Conservation (phyloP, 2,329 filamentous ascomycete species). For the Geoglossum cookeanum region DNA sequence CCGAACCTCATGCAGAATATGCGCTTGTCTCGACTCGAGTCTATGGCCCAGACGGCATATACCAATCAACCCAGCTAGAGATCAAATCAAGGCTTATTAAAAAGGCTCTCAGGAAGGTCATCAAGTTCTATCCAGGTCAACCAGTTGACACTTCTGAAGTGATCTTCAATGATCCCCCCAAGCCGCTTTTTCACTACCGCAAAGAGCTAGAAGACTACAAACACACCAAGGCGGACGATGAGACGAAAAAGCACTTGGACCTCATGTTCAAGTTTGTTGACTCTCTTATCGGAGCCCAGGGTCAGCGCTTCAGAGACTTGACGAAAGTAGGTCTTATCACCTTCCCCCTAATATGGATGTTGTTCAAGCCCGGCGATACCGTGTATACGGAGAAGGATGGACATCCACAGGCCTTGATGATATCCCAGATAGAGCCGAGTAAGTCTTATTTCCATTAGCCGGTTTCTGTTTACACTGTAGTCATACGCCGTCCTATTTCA, state of each 20-base stretch:
- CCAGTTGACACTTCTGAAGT: background rate
- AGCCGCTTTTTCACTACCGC: background rate
- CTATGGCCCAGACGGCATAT: background rate
- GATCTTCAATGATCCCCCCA: background rate
- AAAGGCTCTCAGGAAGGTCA: background rate
- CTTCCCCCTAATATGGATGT: background rate
- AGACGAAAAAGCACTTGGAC: background rate
- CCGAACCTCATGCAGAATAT: background rate
- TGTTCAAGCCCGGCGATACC: background rate
- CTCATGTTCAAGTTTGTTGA: background rate
- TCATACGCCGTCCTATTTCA: too few relatives aligned
- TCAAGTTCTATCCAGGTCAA: background rate
- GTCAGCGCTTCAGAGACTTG: background rate
- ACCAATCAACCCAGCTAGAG: background rate
- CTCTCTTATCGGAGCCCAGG: background rate
- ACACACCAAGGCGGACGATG: background rate
- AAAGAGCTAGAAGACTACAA: background rate
- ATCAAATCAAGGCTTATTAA: background rate
- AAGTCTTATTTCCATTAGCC: background rate
- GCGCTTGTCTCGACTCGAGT: background rate
- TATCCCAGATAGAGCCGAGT: background rate
- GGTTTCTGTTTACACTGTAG: background rate
- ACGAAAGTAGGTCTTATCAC: background rate
- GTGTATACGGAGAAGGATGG: background rate
- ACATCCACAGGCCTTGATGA: background rate